Base-by-base conservation (phyloP, 441 rosid genomes). In the Bocquillonia castaneifolia region DNA sequence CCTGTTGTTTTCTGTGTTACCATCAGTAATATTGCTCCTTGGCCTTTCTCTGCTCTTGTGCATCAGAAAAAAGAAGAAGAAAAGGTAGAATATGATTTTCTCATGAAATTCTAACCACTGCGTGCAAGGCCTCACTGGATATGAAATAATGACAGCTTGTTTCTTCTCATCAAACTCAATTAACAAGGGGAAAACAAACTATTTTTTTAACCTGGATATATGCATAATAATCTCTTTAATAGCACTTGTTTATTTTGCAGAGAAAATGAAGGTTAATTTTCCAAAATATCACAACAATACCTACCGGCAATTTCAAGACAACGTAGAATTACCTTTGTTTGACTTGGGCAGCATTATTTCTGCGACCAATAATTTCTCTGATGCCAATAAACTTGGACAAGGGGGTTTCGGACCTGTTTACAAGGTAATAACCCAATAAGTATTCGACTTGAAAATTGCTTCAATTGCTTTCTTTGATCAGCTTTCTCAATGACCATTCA, bases 391-490 rank as follows among this genome's bases (percentile, higher is more conserved):
- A 72, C 80, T 87, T 15, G 93, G 92, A 25, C 83, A 83, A 73
- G 92, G 92, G 20, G 95, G 90, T 54, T 88, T 86, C 23, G 95
- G 95, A 34, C 25, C 74, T 22, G 95, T 89, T 59, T 86, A 84
- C 75, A 81, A 82, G 95, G 90, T 88, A 84, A 66, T 28, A 25
- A 20, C 26, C 39, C 20, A 23, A 26, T 45, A 29, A 48, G n/a
- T n/a, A n/a, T n/a, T n/a, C n/a, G n/a, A n/a, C n/a, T n/a, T n/a
- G n/a, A n/a, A n/a, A n/a, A n/a, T n/a, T n/a, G n/a, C n/a, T n/a
- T n/a, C n/a, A n/a, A n/a, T n/a, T n/a, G n/a, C n/a, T n/a, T n/a
- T n/a, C n/a, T n/a, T n/a, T n/a, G n/a, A n/a, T n/a, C n/a, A n/a
- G n/a, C n/a, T n/a, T n/a, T n/a, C n/a, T n/a, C n/a, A n/a, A n/a